These are phyloP conservation scores for Hyphopichia buzzinii DNA, from an alignment of 1,139 yeast genomes.

Conservation along the genomic window DNA sequence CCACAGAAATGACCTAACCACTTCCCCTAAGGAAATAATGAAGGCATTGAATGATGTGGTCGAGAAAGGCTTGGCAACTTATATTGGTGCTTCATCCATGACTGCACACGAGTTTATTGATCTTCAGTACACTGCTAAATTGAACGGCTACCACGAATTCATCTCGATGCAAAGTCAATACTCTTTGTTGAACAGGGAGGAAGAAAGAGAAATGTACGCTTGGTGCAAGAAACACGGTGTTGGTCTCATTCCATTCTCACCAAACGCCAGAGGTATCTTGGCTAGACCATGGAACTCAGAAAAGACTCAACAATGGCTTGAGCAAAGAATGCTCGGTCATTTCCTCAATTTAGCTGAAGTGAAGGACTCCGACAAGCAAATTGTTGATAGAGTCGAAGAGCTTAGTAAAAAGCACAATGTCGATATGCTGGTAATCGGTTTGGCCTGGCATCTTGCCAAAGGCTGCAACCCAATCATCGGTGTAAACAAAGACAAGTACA, in stretches of 20 bases:
- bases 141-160: constrained; percentile 52
- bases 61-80: constrained; percentile 45
- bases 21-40: constrained; percentile 46
- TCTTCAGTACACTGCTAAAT: too few species aligned
- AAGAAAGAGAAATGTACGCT: neutral
- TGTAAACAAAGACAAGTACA: constrained; percentile 12
- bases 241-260: constrained; percentile 10
- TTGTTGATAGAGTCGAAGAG: constrained; percentile 48
- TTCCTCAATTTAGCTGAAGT: neutral
- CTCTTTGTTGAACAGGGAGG: constrained; percentile 7
- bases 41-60: constrained; percentile 52
- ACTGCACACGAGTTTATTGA: constrained; percentile 45
- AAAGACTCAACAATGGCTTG: too few species aligned
- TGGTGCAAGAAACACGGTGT: constrained; percentile 3
- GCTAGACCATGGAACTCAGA: constrained; percentile 5
- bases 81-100: constrained; percentile 61
- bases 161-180: constrained; percentile 58
- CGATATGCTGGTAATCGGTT: constrained; percentile 50
- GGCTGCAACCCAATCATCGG: constrained; percentile 55
- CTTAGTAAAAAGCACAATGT: constrained; percentile 39
- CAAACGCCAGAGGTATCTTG: constrained; percentile 10
- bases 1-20: constrained; percentile 14
- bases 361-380: constrained; percentile 23
- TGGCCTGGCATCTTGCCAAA: constrained; percentile 50
- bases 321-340: neutral